Evolutionary conservation across 2,329 filamentous ascomycete species (phyloP), one percentile per base, ranked within the genome.

Genomic region (Mollisia scopiformis): DNA sequence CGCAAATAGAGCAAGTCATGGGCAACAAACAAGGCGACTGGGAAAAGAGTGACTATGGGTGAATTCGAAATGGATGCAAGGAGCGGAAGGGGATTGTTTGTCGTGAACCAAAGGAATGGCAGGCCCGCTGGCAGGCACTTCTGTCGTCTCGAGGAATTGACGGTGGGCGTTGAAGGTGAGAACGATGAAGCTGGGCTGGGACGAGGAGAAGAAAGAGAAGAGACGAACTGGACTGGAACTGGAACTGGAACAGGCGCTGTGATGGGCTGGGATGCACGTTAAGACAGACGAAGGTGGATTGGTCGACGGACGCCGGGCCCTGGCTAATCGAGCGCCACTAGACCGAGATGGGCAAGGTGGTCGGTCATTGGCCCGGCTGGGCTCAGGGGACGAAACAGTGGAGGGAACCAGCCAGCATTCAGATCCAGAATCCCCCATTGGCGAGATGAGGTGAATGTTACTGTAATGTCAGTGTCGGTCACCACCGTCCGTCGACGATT

Each of bases 61-160:
- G n/a, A n/a, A n/a, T n/a, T n/a, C n/a, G 67, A 70, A 62, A 62
- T n/a, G 11, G 19, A 23, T 28, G 55, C 58, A 70, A 71, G 21
- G 78, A 81, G 74, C 73, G 78, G 76, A 75, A 66, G 37, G 72
- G n/a, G n/a, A n/a, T n/a, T n/a, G n/a, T n/a, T n/a, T n/a, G 71
- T 74, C 41, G 47, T 28, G 63, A 69, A 74, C 69, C 72, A 79
- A 84, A 84, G 71, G 82, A 85, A 77, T 80, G 84, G 77, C 80
- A 78, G 76, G 81, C 83, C 83, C 76, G 82, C 80, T 81, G 79
- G 80, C 81, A 82, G 81, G 80, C 80, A 76, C 59, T 54, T 27
- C n/a, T n/a, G n/a, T 49, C 28, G 47, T 30, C 31, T 56, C 35
- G 43, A 46, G 28, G 57, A 59, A 64, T 66, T 71, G 70, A 65